A percentile compares a stretch with the other conserved stretches of the same genome.
phyloP scores from a whole-genome alignment of 352 stramenopile species.

The Globisporangium abappressorium region DNA sequence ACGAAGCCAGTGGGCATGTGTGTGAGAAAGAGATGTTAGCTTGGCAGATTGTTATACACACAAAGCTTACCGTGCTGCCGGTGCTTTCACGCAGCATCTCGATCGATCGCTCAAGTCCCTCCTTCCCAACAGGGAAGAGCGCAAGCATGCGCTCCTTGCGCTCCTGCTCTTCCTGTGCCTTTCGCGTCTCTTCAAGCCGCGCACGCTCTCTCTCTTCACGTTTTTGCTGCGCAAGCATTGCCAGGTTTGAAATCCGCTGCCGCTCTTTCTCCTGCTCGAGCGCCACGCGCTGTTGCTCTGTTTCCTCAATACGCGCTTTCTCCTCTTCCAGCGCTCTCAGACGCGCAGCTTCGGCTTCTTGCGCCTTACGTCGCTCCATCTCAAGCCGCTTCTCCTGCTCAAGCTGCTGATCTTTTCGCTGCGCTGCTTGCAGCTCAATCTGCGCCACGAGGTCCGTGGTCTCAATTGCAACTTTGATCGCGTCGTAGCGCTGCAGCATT shows the following conservation, averaged over 20 bases:
- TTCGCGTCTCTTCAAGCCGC: conserved; percentile 32
- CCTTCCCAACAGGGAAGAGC: conserved; percentile 32
- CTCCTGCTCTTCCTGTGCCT: conserved; percentile 30
- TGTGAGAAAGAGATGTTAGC: not conserved
- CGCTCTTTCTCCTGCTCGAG: conserved; percentile 23
- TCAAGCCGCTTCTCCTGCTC: conserved; percentile 24
- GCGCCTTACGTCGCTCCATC: conserved; percentile 11
- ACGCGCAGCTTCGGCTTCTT: conserved; percentile 6
- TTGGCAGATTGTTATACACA: not conserved
- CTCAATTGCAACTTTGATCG: conserved; percentile 30
- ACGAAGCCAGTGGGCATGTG: not conserved
- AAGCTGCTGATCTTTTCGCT: conserved; percentile 16
- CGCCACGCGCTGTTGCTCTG: conserved; percentile 14
- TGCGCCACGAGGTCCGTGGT: conserved; percentile 23
- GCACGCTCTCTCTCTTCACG: conserved; percentile 40
- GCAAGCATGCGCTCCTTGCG: conserved; percentile 32
- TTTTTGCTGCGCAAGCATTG: conserved; percentile 51
- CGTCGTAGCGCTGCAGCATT: conserved; percentile 52
- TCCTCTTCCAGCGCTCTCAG: conserved; percentile 11
- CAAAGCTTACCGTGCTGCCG: conserved; percentile 22
- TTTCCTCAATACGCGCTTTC: conserved; percentile 12
- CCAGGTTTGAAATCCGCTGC: conserved; percentile 40
- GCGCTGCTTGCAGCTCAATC: conserved; percentile 13
- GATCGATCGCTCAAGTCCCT: conserved; percentile 41
- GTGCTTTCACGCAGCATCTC: conserved; percentile 42